Evolutionary conservation across 257 asterid genomes (phyloP).

Genomic region (Ehretia macrophylla): DNA sequence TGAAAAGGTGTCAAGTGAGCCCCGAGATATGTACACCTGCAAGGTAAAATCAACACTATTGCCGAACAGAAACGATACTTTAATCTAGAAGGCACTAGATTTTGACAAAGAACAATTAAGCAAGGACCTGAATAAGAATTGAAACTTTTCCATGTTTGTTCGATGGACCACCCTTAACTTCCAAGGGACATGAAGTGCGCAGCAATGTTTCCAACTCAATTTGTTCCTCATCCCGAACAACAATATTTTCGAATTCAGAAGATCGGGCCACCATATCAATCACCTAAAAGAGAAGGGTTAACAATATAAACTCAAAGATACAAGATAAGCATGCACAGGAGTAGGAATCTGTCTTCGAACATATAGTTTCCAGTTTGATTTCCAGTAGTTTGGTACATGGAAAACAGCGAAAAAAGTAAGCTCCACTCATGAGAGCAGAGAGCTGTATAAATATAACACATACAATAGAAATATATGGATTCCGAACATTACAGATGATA

Average conservation of each 20-base stretch:
- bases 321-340: no score
- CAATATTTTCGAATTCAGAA: constrained; percentile 93
- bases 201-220: constrained; percentile 80
- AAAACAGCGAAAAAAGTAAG: no score
- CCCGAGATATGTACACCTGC: constrained; percentile 90
- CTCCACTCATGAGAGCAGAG: no score
- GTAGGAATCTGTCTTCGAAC: background rate
- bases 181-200: constrained; percentile 69
- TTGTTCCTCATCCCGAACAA: constrained; percentile 93
- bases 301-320: background rate
- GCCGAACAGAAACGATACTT: constrained; percentile 16
- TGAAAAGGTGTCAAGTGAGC: constrained; percentile 76
- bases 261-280: constrained; percentile 96
- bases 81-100: constrained; percentile 10
- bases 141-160: constrained; percentile 92
- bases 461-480: no score
- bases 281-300: constrained; percentile 41
- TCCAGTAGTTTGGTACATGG: no score
- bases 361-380: no score
- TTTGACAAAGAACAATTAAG: constrained; percentile 15
- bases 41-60: constrained; percentile 25
- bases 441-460: no score
- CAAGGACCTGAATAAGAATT: constrained; percentile 81
- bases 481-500: no score
- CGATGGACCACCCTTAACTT: constrained; percentile 95